Evolutionary conservation across 2,329 filamentous ascomycete species (phyloP), one percentile per base, ranked within the genome.

Genomic region (Colletotrichum camelliae): DNA sequence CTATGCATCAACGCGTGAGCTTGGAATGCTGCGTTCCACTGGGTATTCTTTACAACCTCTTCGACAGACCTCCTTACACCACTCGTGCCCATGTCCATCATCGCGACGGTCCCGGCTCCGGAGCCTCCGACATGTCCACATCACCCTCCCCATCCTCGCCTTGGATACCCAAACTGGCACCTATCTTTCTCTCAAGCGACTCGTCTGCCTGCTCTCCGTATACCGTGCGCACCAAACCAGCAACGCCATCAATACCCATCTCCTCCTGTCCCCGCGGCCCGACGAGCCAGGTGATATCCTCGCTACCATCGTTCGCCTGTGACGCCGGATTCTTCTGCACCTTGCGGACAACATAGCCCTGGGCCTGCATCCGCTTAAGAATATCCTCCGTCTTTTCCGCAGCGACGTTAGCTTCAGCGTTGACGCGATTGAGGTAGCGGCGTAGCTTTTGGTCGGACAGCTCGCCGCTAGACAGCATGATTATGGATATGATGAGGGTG

Each of bases 211-310:
- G 77, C 7, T 87, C 86, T 1, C 88, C 91, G 82, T 92, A 94
- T 1, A 93, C 87, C 70, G 89, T 84, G 81, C 91, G 85, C 5
- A 96, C 91, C 77, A 98, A 85, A 1, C 92, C 92, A 21, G 92
- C 91, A 15, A 97, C 94, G 1, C 94, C 95, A 66, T 92, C 89
- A n/a, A 93, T 88, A 0, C 94, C 95, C 43, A 98, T 91, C 84
- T 98, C 97, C 9, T 96, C 89, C 84, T 94, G 97, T 7, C 94
- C 96, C 27, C 97, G 90, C 7, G 95, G 94, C 0, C 97, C 97
- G 16, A 98, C 91, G 72, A 94, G 91, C 90, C 95, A 99, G 64
- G 95, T 96, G 9, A 95, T 89, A 4, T 91, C 89, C 77, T 96
- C 93, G 48, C 98, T 95, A 31, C 94, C 95, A 1, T 91, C 92